Percentiles rank a stretch among this genome's conserved stretches.
Evolutionary conservation across 1,284 basidiomycete genomes (phyloP).

Genomic region (Austroboletus novae-zelandiae): DNA sequence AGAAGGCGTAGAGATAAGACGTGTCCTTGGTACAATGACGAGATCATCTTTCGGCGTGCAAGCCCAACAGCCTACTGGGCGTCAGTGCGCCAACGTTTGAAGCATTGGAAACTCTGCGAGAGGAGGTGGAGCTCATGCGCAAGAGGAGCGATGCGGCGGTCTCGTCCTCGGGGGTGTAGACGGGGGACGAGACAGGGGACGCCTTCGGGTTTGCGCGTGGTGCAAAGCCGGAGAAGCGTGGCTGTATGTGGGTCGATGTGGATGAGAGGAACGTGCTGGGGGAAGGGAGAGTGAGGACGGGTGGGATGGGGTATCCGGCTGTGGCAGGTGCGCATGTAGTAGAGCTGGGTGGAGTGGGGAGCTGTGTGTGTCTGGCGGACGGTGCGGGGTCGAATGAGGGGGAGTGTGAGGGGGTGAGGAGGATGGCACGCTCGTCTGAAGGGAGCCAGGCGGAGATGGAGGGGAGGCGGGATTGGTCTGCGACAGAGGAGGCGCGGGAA

Average conservation of each 20-base stretch:
- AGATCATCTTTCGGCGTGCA: constrained; percentile 15
- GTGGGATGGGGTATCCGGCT: constrained; percentile 24
- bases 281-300: constrained; percentile 39
- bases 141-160: constrained; percentile 63
- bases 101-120: neutral
- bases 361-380: constrained; percentile 25
- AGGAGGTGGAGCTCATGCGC: constrained; percentile 49
- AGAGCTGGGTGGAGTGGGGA: constrained; percentile 48
- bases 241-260: constrained; percentile 7
- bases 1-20: no score
- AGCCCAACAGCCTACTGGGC: constrained; percentile 32
- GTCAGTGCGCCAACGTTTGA: constrained; percentile 20
- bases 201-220: constrained; percentile 10
- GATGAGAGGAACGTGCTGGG: constrained; percentile 24
- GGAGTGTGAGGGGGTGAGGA: constrained; percentile 25
- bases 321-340: constrained; percentile 33
- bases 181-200: constrained; percentile 36
- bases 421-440: constrained; percentile 32
- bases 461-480: constrained; percentile 38
- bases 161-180: constrained; percentile 66
- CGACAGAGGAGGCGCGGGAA: constrained; percentile 6
- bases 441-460: constrained; percentile 49
- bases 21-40: no score
- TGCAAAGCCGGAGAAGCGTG: constrained; percentile 26
- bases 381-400: constrained; percentile 11